Base-by-base conservation (phyloP, 108 stramenopile species). In the Schizochytrium sp. region DNA sequence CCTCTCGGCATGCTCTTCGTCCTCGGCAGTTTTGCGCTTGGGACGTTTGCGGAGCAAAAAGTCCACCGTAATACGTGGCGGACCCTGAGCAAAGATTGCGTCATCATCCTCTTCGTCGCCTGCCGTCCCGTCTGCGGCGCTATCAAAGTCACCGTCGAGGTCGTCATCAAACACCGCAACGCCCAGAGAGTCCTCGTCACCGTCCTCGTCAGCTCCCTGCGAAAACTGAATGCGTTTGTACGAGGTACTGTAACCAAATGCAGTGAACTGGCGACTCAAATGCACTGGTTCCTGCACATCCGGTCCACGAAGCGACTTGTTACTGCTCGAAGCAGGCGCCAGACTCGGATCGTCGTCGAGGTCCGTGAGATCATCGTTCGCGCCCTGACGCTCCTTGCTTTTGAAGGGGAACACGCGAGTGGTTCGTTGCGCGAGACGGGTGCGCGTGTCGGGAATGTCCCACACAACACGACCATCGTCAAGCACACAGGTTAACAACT, bases 221-320 rank as follows among this genome's bases (percentile, higher is more conserved):
- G 76, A 83, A 28, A 83, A 83, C 6, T 53, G 76, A 83, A 83
- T 83, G 76, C 76, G 76, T 23, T 83, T 83, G 76, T 83, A 83
- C n/a, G 76, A 83, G 19, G 76, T 83, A 34, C 76, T 83, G 16
- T 83, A 28, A 6, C 76, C 76, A 4, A 83, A 83, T 6, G 76
- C 76, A 1, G 76, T 83, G 51, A 83, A 83, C 3, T 83, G 76
- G 10, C 76, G 76, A 16, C 48, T 53, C 2, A 83, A 28, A 47
- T 83, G 48, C n/a, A 83, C 76, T 6, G 76, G 76, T 34, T 83
- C 76, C 12, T 47, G 48, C 4, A 25, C 23, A 28, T 83, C 51
- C 10, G 76, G 43, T 2, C 16, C 16, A 23, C 63, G 63, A 8
- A 23, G 25, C 25, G 14, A 8, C 16, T 57, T 57, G 55, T 16